These are phyloP conservation scores for Pilatotrama ljubarskyi DNA, from an alignment of 768 basidiomycete genomes.

Conservation along the genomic window DNA sequence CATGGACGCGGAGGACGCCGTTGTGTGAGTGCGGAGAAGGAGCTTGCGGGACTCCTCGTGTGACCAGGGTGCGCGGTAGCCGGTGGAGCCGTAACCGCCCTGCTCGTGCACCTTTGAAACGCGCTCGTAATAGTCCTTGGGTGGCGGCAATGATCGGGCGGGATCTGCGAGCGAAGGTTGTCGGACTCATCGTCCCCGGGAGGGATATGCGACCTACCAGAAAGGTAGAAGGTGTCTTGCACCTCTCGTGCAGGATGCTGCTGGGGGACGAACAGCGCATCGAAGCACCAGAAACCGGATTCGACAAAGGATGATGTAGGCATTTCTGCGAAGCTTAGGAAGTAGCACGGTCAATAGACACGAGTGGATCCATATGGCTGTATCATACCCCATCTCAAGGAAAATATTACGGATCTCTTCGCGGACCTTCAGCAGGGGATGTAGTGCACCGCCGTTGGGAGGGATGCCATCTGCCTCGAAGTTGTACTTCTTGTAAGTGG, in stretches of 20 bases:
- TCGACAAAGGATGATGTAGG: slow-evolving; percentile 95
- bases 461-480: slow-evolving; percentile 95
- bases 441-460: slow-evolving; percentile 87
- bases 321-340: slow-evolving; percentile 94
- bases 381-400: slow-evolving; percentile 94
- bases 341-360: not conserved
- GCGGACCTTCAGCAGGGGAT: slow-evolving; percentile 95
- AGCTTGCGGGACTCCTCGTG: slow-evolving; percentile 90
- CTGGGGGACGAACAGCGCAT: slow-evolving; percentile 96
- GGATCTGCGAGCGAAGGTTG: slow-evolving; percentile 57
- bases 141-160: slow-evolving; percentile 68
- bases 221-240: slow-evolving; percentile 98
- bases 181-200: not conserved
- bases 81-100: slow-evolving; percentile 88
- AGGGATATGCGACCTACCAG: slow-evolving; percentile 50
- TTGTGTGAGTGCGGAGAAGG: slow-evolving; percentile 94
- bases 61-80: slow-evolving; percentile 97
- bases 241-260: slow-evolving; percentile 98
- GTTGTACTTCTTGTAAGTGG: slow-evolving; percentile 97
- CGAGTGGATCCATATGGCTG: not conserved
- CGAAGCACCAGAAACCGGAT: slow-evolving; percentile 99
- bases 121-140: slow-evolving; percentile 79
- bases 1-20: slow-evolving; percentile 92
- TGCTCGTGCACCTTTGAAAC: slow-evolving; percentile 83
- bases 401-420: slow-evolving; percentile 98